These are phyloP conservation scores for Blastosporella zonata DNA, from an alignment of 1,284 basidiomycete genomes.

Conservation along the genomic window DNA sequence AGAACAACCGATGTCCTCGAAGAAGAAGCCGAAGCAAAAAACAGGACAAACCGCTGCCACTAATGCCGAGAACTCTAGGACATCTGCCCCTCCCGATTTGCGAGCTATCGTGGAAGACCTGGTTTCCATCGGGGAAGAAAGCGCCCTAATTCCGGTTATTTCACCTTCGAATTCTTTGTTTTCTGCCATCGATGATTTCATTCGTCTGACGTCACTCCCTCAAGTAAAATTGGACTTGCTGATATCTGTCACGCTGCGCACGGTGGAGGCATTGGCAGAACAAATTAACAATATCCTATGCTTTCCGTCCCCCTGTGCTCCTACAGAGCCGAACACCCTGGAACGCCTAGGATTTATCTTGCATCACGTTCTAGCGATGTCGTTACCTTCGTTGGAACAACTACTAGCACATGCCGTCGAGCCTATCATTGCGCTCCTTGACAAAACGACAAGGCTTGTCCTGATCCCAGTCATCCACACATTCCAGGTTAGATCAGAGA, in stretches of 20 bases:
- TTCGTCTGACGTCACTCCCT: conserved; percentile 25
- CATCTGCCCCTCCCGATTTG: conserved; percentile 9
- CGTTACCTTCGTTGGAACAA: conserved; percentile 17
- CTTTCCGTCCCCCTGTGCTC: not conserved
- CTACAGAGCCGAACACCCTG: conserved; percentile 15
- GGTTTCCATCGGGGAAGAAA: conserved; percentile 2
- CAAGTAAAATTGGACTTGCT: conserved; percentile 24
- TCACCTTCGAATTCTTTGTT: conserved; percentile 22
- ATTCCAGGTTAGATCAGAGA: conserved; percentile 23
- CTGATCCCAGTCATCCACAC: conserved; percentile 26
- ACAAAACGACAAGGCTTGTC: conserved; percentile 22
- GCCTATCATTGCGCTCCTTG: conserved; percentile 24
- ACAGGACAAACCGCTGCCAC: conserved; percentile 2
- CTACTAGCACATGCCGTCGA: conserved; percentile 10
- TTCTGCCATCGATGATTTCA: conserved; percentile 27
- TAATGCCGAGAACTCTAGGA: conserved; percentile 3
- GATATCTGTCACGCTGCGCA: conserved; percentile 28
- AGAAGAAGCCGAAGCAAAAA: conserved; percentile 27
- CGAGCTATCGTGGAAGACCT: conserved; percentile 20
- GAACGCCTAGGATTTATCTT: conserved; percentile 17
- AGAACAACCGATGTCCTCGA: conserved; percentile 15
- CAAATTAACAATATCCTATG: conserved; percentile 17
- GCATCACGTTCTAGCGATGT: conserved; percentile 18
- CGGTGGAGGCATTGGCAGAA: conserved; percentile 26
- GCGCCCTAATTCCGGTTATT: conserved; percentile 5